Evolutionary conservation across 2,329 filamentous ascomycete genomes (phyloP), one percentile per base, ranked within the genome.

Genomic region (Tolypocladium amazonense): DNA sequence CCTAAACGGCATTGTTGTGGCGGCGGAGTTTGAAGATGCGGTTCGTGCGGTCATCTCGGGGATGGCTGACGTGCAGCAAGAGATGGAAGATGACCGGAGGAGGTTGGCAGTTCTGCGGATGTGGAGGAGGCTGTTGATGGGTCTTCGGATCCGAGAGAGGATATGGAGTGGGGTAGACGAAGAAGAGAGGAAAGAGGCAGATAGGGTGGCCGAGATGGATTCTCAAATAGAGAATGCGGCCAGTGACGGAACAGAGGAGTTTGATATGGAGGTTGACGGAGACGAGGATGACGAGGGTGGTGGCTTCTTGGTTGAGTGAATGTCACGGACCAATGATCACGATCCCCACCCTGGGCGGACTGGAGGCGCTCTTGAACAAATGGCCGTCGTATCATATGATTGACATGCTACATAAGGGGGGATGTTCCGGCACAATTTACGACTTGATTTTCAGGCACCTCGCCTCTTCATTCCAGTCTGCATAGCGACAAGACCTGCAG

Each of bases 1-100:
- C 3, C 75, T 94, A 2, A 82, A 84, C 43, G 94, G 94, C 2
- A 82, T 88, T 1, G 85, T 99, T 0, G 85, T 96, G 1, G 88
- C 92, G 0, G 70, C 74, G 20, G 88, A 93, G 70, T 84, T 86
- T 62, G 80, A 77, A 9, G 89, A 92, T 59, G 92, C 88, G 0
- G 79, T 97, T 0, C 75, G 82, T 60, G 86, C 84, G 5, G 86
- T 90, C 0, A 79, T 96, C 23, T 77, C 77, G 15, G 88, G 85
- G 0, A 75, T 97, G 55, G 79, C 83, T 38, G 83, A 91, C 61
- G 78, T 89, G 62, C 81, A 84, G 62, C 80, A 81, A 25, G 81
- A 88, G 67, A 77, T 82, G 23, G 86, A 88, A 65, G 78, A 85
- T 56, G 82, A 86, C 88, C 85, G 85, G 62, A 86, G 86, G 68